A percentile compares a stretch with the other conserved stretches of the same genome.
Evolutionary conservation across 345 rosid species (phyloP).

Genomic region (Microthlaspi erraticum): DNA sequence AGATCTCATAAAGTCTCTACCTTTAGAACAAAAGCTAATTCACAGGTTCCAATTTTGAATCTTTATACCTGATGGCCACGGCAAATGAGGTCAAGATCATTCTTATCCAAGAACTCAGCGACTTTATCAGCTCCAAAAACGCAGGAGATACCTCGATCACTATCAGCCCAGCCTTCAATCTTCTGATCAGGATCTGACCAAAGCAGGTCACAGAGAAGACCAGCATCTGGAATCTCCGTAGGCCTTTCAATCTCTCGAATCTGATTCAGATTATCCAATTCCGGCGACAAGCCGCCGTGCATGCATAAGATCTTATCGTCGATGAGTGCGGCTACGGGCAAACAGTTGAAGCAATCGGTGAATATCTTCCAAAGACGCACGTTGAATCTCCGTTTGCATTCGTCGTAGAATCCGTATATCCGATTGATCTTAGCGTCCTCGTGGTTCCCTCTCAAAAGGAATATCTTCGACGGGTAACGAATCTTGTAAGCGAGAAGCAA

Average conservation of each 20-base stretch:
- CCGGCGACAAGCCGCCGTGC: constrained; percentile 98
- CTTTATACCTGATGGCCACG: constrained; percentile 88
- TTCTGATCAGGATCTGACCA: constrained; percentile 93
- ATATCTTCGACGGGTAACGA: constrained; percentile 70
- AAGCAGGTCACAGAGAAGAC: constrained; percentile 90
- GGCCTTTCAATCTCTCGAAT: constrained; percentile 82
- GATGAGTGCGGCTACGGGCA: constrained; percentile 90
- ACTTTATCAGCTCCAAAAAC: constrained; percentile 84
- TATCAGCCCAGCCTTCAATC: constrained; percentile 75
- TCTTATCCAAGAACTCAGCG: constrained; percentile 79
- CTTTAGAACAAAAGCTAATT: not conserved
- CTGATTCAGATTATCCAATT: constrained; percentile 67
- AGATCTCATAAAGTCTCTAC: constrained; percentile 1
- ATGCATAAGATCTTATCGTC: constrained; percentile 89
- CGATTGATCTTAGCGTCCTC: constrained; percentile 96
- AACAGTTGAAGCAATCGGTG: constrained; percentile 86
- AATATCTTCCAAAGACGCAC: constrained; percentile 92
- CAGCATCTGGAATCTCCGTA: constrained; percentile 80
- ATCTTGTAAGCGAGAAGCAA: constrained; percentile 90
- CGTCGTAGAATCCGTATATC: constrained; percentile 93
- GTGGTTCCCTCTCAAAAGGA: constrained; percentile 89
- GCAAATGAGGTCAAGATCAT: constrained; percentile 92
- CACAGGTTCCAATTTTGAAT: not conserved
- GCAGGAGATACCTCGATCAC: constrained; percentile 89
- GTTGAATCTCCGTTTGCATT: constrained; percentile 92